Percentiles rank a stretch among this genome's conserved stretches.
phyloP scores from a whole-genome alignment of 768 basidiomycete genomes.

The Phaeotremella skinneri region DNA sequence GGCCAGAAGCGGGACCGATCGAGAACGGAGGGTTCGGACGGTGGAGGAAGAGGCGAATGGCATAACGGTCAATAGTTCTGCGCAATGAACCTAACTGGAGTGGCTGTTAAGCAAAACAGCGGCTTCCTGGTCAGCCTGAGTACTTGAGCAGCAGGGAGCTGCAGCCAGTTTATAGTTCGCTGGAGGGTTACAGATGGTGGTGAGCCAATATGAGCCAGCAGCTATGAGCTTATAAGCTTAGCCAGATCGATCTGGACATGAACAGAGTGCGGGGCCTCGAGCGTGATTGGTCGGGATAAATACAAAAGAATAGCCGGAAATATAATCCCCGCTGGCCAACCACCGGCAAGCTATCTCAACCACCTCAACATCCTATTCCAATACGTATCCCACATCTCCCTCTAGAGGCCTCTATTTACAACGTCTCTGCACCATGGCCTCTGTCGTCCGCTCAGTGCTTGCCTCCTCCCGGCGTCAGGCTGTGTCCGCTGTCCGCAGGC shows the following conservation, averaged over 20 bases:
- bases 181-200: too few species aligned
- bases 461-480: constrained; percentile 17
- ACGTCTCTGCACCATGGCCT: constrained; percentile 7
- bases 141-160: too few species aligned
- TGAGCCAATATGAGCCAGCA: too few species aligned
- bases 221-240: too few species aligned
- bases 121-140: too few species aligned
- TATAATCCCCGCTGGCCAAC: background rate
- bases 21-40: constrained; percentile 17
- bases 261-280: background rate
- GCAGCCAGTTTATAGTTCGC: too few species aligned
- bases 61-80: constrained; percentile 9
- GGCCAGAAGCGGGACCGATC: constrained; percentile 35
- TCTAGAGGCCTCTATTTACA: too few species aligned
- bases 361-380: too few species aligned
- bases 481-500: constrained; percentile 18
- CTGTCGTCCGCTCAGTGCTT: constrained; percentile 29
- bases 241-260: background rate
- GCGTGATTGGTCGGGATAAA: background rate
- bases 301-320: background rate
- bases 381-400: too few species aligned
- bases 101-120: too few species aligned
- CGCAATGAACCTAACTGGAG: too few species aligned
- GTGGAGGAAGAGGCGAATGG: constrained; percentile 27
- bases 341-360: background rate